A percentile compares a stretch with the other conserved stretches of the same genome.
Conservation (phyloP, 495 filamentous ascomycete genomes). For the Penicillium diatomitis region DNA sequence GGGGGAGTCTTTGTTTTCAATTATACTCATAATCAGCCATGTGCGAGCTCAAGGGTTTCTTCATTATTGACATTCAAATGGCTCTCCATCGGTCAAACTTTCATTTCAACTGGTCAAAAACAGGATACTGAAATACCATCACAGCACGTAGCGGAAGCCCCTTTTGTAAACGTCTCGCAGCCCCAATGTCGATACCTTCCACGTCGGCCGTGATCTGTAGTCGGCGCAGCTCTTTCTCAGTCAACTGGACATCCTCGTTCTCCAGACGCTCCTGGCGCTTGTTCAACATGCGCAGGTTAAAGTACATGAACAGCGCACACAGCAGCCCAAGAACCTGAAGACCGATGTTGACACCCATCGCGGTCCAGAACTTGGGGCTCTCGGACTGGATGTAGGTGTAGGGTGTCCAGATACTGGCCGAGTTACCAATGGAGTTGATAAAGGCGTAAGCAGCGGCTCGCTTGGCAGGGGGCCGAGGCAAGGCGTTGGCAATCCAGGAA, state of each 20-base stretch:
- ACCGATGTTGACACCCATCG: conserved; percentile 40
- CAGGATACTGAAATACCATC: background rate
- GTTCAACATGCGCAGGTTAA: conserved; percentile 35
- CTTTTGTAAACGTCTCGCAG: conserved; percentile 37
- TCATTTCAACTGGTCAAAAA: background rate
- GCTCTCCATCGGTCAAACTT: background rate
- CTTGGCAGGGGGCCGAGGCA: conserved; percentile 45
- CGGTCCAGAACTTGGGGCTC: conserved; percentile 32
- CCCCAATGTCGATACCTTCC: conserved; percentile 39
- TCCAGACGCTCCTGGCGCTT: conserved; percentile 38
- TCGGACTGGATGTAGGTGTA: conserved; percentile 38
- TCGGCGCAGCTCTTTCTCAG: conserved; percentile 30
- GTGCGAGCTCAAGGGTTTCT: too few relatives aligned
- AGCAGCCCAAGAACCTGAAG: conserved; percentile 32
- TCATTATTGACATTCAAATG: too few relatives aligned
- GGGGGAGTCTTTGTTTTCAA: too few relatives aligned
- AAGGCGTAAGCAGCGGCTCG: conserved; percentile 46
- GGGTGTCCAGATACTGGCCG: conserved; percentile 46
- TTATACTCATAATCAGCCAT: too few relatives aligned
- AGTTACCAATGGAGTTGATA: conserved; percentile 46
- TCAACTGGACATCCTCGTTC: conserved; percentile 31
- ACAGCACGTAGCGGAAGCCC: conserved; percentile 41
- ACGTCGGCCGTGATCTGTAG: conserved; percentile 39
- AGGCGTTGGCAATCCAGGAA: conserved; percentile 45
- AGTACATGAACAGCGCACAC: conserved; percentile 32